These are phyloP conservation scores for Flaveria sonorensis DNA, from an alignment of 129 eudicot species.

Conservation along the genomic window DNA sequence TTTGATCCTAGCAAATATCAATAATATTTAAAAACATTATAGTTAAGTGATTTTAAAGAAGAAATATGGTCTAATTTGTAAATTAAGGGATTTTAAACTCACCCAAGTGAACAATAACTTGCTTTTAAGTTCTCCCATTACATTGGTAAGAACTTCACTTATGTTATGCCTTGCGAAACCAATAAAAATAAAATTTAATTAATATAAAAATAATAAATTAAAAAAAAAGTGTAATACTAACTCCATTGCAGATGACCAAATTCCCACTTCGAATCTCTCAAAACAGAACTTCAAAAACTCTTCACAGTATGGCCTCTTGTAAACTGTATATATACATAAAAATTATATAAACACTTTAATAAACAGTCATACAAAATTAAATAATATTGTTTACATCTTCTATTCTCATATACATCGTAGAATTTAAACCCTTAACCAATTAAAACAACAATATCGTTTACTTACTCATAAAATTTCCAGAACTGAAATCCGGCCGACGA, in stretches of 20 bases:
- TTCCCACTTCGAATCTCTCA: slow-evolving; percentile 63
- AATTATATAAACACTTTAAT: neutral
- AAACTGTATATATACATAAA: slow-evolving; percentile 32
- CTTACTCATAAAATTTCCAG: slow-evolving; percentile 35
- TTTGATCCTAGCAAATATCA: slow-evolving; percentile 47
- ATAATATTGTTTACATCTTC: neutral
- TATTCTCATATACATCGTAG: too few species aligned
- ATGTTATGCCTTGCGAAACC: slow-evolving; percentile 45
- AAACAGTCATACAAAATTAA: neutral
- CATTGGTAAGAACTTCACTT: slow-evolving; percentile 28
- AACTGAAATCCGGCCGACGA: slow-evolving; percentile 30
- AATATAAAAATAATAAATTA: neutral
- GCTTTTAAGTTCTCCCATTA: slow-evolving; percentile 36
- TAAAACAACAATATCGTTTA: neutral
- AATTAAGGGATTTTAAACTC: slow-evolving; percentile 11
- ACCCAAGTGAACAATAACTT: slow-evolving; percentile 68
- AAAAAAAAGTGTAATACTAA: slow-evolving; percentile 24
- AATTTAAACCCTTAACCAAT: too few species aligned
- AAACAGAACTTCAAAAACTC: slow-evolving; percentile 62
- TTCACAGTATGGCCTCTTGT: slow-evolving; percentile 55
- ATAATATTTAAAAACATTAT: neutral
- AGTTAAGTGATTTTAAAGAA: neutral
- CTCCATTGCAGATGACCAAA: slow-evolving; percentile 68
- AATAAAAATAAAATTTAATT: neutral
- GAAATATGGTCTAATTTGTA: neutral